Percentiles rank a stretch among this genome's conserved stretches.
phyloP scores from a whole-genome alignment of 2,329 filamentous ascomycete genomes.

The Escovopsis sp. region DNA sequence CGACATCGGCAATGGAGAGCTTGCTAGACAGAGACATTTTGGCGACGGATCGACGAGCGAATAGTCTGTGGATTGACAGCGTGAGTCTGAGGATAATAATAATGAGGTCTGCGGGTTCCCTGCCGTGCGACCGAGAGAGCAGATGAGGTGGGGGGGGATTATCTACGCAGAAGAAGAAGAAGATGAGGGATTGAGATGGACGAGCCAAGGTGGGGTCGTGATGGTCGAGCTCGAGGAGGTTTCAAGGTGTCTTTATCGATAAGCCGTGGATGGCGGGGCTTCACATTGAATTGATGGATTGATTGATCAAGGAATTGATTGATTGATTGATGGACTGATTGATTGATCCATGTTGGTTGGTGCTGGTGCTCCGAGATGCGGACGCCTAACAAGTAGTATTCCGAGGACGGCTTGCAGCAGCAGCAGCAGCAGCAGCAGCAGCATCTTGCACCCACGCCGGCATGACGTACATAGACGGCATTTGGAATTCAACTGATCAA shows the following conservation, averaged over 20 bases:
- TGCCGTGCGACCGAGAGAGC: neutral
- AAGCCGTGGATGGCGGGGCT: slow-evolving; percentile 2
- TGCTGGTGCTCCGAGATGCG: too few relatives aligned
- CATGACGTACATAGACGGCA: slow-evolving; percentile 1
- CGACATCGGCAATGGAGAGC: slow-evolving; percentile 89
- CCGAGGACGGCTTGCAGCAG: too few relatives aligned
- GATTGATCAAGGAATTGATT: too few relatives aligned
- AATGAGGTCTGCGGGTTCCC: too few relatives aligned
- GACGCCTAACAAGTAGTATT: neutral
- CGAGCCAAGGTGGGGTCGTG: slow-evolving; percentile 2
- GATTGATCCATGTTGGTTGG: too few relatives aligned
- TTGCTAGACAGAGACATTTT: slow-evolving; percentile 98
- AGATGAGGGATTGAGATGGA: slow-evolving; percentile 2
- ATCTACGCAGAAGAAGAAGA: slow-evolving; percentile 10
- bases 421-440: too few relatives aligned
- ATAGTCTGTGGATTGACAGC: neutral
- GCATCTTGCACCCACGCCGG: slow-evolving; percentile 3
- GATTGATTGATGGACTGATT: too few relatives aligned
- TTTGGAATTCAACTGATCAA: neutral
- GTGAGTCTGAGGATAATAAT: too few relatives aligned
- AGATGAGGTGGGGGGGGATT: too few relatives aligned
- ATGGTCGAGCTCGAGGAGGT: neutral
- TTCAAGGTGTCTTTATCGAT: slow-evolving; percentile 1
- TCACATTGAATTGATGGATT: too few relatives aligned
- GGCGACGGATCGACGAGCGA: slow-evolving; percentile 7